Base-by-base conservation (phyloP, 768 basidiomycete species). In the Pulveroboletus sp. region DNA sequence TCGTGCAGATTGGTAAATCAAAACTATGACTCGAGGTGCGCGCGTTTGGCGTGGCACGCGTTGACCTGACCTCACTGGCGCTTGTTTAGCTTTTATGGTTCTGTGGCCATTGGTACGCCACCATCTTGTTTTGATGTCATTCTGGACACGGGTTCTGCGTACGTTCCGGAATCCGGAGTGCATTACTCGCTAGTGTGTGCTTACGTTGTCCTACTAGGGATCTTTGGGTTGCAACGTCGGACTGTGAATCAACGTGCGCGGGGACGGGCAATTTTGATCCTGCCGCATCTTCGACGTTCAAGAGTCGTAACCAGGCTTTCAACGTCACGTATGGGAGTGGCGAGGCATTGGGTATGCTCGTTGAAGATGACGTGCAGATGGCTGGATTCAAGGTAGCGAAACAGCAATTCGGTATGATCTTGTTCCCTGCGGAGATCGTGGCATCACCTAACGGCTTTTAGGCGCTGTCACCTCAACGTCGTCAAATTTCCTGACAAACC, bases 321-420 rank as follows among this genome's bases (percentile, higher is more conserved):
- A 41, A 45, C 4, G 69, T 78, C 47, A 67, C 63, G 12, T 80
- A 80, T 50, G 76, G 75, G 16, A 73, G 66, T 31, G 81, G 79
- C 6, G 52, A 61, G 7, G 81, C 76, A 1, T 53, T 47, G 16
- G 81, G 81, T 4, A 58, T 61, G 1, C 58, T 88, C 2, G 76
- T 68, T 0, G 44, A 68, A 46, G 91, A 94, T 40, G 80, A 75
- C n/a, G 86, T 92, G n/a, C 61, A 67, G 38, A 79, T 94, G 79
- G 84, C 80, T 12, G 76, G 76, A 6, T 90, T 90, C 59, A 72
- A 73, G 1, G 64, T 90, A 19, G 38, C 54, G 5, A 56, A 66
- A 4, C 89, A 90, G 61, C 69, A 62, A 32, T 81, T 90, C 61
- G 68, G 82, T 82, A 49, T 32, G 76, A 69, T 34, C 3, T 40